Conservation (phyloP, 371 early-diverging fungal genomes). For the Agmasoma carcini region DNA sequence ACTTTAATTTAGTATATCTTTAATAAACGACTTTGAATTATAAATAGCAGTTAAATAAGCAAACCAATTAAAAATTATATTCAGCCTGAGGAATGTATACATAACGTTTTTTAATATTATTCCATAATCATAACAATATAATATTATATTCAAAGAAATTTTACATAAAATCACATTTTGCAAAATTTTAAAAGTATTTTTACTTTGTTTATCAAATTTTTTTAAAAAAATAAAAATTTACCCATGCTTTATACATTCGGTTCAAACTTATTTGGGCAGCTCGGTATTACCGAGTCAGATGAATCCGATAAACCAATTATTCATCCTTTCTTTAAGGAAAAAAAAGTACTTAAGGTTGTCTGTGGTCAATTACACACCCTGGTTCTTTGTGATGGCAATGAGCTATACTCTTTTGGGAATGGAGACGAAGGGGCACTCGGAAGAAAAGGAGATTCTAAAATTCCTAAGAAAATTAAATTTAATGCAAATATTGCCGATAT, state of each 20-base stretch:
- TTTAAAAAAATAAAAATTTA: not conserved
- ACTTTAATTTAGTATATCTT: too few relatives aligned
- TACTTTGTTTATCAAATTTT: not conserved
- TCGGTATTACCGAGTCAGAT: conserved; percentile 63
- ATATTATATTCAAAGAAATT: too few relatives aligned
- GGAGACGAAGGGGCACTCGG: conserved; percentile 93
- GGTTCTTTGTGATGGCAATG: conserved; percentile 56
- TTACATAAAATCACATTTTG: too few relatives aligned
- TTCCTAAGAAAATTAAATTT: conserved; percentile 29
- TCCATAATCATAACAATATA: too few relatives aligned
- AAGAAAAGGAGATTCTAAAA: conserved; percentile 57
- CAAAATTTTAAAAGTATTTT: too few relatives aligned
- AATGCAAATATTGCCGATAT: conserved; percentile 62
- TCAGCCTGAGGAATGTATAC: too few relatives aligned
- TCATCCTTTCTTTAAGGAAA: conserved; percentile 58
- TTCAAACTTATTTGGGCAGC: conserved; percentile 78
- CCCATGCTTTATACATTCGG: conserved; percentile 71
- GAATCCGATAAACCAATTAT: conserved; percentile 56
- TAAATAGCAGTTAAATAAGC: too few relatives aligned
- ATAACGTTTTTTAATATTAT: too few relatives aligned
- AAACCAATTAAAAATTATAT: too few relatives aligned
- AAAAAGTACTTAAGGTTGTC: conserved; percentile 54
- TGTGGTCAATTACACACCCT: conserved; percentile 59
- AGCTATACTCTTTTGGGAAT: conserved; percentile 75
- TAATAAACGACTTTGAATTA: too few relatives aligned